These are phyloP conservation scores for Plantago major DNA, from an alignment of 257 asterid species.

Conservation along the genomic window DNA sequence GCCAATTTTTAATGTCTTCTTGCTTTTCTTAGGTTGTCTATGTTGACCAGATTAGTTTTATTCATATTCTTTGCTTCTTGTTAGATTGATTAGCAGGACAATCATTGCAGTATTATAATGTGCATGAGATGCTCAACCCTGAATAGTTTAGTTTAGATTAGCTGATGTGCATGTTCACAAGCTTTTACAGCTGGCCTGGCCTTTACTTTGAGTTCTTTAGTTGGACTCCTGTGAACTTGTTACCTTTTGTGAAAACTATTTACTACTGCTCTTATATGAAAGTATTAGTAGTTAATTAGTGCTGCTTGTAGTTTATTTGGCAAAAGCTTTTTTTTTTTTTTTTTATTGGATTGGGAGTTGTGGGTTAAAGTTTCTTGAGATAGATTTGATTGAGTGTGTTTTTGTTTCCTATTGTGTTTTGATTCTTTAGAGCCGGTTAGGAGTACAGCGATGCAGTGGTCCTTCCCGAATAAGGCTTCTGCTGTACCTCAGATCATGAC, in stretches of 20 bases:
- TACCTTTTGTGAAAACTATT: background rate
- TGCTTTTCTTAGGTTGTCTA: too few relatives aligned
- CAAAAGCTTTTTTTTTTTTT: too few relatives aligned
- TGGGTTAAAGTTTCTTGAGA: background rate
- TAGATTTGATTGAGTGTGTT: conserved; percentile 8
- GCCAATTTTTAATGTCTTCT: background rate
- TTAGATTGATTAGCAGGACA: background rate
- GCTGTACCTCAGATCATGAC: conserved; percentile 43
- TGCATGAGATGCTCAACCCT: conserved; percentile 14
- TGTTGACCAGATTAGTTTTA: conserved; percentile 16
- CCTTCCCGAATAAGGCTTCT: conserved; percentile 31
- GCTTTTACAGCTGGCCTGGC: conserved; percentile 13
- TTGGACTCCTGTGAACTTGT: background rate
- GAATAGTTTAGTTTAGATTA: conserved; percentile 3
- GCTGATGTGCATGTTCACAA: conserved; percentile 11
- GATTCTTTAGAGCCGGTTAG: conserved; percentile 31
- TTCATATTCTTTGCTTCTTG: conserved; percentile 14
- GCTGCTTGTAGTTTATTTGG: conserved; percentile 1
- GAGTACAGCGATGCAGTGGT: conserved; percentile 39
- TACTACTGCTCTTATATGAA: background rate
- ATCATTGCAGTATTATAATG: conserved; percentile 14
- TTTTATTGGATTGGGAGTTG: background rate
- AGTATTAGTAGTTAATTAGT: too few relatives aligned
- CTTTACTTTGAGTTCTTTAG: conserved; percentile 2
- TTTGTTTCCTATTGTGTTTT: conserved; percentile 17